Percentiles rank a stretch among this genome's conserved stretches.
Evolutionary conservation across 108 stramenopile genomes (phyloP).

Genomic region (Discostella stelligeroides): DNA sequence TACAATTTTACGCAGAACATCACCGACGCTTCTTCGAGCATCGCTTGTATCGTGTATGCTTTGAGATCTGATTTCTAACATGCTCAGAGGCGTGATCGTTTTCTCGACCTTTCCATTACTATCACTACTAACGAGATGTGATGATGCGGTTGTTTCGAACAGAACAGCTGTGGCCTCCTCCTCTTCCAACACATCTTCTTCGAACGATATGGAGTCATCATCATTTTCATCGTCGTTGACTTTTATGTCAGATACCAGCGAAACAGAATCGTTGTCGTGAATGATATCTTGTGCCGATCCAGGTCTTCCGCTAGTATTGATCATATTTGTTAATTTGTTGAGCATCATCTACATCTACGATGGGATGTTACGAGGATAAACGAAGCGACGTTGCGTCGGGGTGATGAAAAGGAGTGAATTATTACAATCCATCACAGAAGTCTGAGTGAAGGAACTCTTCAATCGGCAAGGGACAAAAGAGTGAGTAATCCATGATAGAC

Average conservation of each 20-base stretch:
- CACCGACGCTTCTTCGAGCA: background rate
- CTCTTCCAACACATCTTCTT: conserved; percentile 17
- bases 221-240: background rate
- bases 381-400: too few species aligned
- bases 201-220: conserved; percentile 2
- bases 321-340: conserved; percentile 1
- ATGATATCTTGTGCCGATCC: conserved; percentile 5
- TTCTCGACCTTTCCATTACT: background rate
- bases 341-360: too few species aligned
- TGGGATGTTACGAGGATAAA: too few species aligned
- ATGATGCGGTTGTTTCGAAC: background rate
- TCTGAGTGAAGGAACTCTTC: background rate
- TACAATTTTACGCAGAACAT: background rate
- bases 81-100: conserved; percentile 5
- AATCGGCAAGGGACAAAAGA: background rate
- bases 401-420: too few species aligned
- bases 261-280: conserved; percentile 1
- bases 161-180: background rate
- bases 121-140: background rate
- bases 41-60: background rate
- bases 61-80: conserved; percentile 12
- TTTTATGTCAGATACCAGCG: background rate
- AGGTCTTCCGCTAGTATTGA: background rate
- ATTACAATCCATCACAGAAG: too few species aligned
- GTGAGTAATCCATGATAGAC: too few species aligned